Evolutionary conservation across 2,329 filamentous ascomycete species (phyloP).

Genomic region (Ophiostoma populinum): DNA sequence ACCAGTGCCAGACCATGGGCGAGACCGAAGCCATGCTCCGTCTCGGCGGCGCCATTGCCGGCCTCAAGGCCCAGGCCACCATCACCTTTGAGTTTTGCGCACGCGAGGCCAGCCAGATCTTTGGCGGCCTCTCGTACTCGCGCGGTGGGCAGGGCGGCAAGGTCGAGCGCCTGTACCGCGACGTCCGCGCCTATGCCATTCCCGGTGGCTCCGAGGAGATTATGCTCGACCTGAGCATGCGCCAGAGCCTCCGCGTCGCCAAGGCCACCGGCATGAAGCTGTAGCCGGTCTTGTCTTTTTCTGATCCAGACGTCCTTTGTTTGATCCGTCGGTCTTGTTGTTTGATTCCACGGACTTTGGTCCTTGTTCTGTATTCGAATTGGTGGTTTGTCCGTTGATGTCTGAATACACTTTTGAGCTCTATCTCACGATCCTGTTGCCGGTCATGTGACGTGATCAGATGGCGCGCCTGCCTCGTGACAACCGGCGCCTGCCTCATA

Average conservation of each 20-base stretch:
- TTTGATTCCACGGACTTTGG: too few species aligned
- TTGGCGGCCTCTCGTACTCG: constrained; percentile 82
- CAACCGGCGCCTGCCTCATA: too few species aligned
- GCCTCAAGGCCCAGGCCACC: constrained; percentile 85
- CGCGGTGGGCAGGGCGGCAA: constrained; percentile 89
- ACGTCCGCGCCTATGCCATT: constrained; percentile 91
- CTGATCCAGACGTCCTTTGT: neutral
- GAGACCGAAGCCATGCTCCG: constrained; percentile 93
- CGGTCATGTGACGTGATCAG: too few species aligned
- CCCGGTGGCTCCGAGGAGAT: constrained; percentile 96
- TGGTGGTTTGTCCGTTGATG: too few species aligned
- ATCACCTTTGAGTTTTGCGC: constrained; percentile 96
- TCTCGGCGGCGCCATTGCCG: constrained; percentile 83
- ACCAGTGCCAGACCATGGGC: constrained; percentile 81
- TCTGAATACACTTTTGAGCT: too few species aligned
- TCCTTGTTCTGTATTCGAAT: neutral
- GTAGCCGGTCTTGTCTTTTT: constrained; percentile 26
- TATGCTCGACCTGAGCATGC: constrained; percentile 91
- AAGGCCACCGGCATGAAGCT: constrained; percentile 93
- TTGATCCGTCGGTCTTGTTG: neutral
- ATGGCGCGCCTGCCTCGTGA: too few species aligned
- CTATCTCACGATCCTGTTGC: too few species aligned
- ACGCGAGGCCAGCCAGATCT: constrained; percentile 91
- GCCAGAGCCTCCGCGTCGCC: constrained; percentile 62
- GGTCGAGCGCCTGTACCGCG: constrained; percentile 84